Evolutionary conservation across 2,329 filamentous ascomycete genomes (phyloP).

Genomic region (Dothideomycetes sp.): DNA sequence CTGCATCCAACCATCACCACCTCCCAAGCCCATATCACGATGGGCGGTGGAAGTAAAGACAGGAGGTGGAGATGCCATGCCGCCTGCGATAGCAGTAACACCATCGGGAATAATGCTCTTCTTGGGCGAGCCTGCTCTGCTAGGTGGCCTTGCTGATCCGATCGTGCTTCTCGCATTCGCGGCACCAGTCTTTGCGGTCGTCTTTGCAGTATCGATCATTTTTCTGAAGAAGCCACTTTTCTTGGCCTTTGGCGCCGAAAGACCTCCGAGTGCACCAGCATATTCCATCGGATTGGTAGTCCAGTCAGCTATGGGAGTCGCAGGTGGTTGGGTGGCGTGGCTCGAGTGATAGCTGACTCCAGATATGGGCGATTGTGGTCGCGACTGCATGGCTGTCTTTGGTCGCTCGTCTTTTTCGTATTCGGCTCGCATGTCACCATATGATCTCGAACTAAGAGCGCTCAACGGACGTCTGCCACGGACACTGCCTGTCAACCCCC

Average conservation of each 20-base stretch:
- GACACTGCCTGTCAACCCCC: constrained; percentile 35
- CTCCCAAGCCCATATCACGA: constrained; percentile 61
- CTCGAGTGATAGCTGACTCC: constrained; percentile 68
- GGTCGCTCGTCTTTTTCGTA: constrained; percentile 5
- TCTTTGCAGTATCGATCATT: constrained; percentile 88
- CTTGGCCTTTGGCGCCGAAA: constrained; percentile 64
- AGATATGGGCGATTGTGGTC: constrained; percentile 18
- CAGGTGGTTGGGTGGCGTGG: constrained; percentile 55
- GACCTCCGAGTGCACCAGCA: constrained; percentile 64
- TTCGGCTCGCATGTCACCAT: constrained; percentile 13
- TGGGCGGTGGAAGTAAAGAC: constrained; percentile 33
- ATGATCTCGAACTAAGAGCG: constrained; percentile 15
- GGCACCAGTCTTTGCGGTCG: constrained; percentile 60
- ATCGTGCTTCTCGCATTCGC: constrained; percentile 83
- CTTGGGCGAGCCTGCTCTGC: constrained; percentile 33
- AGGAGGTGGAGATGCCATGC: constrained; percentile 23
- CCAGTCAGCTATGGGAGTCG: constrained; percentile 59
- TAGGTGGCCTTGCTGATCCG: constrained; percentile 37
- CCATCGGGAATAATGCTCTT: constrained; percentile 40
- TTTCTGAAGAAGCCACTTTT: constrained; percentile 85
- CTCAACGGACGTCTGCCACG: constrained; percentile 18
- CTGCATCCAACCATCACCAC: constrained; percentile 83
- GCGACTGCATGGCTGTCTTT: constrained; percentile 7
- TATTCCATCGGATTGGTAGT: constrained; percentile 52
- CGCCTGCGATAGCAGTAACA: constrained; percentile 47